Percentiles rank a stretch among this genome's conserved stretches.
Evolutionary conservation across 331 rosid genomes (phyloP).

Genomic region (Acacia concinna): DNA sequence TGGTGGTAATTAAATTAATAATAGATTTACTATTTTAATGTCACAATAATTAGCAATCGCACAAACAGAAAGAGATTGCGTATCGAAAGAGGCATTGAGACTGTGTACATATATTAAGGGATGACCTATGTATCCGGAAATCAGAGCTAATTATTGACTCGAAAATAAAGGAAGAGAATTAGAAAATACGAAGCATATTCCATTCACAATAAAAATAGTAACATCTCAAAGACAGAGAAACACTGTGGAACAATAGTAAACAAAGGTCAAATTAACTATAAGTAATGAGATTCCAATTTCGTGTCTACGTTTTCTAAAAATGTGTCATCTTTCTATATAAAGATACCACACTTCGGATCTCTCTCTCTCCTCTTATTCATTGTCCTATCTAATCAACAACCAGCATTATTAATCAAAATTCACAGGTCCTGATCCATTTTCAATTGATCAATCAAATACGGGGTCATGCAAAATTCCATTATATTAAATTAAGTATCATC

Average conservation of each 20-base stretch:
- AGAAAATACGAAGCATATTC: slow-evolving; percentile 2
- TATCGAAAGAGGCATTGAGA: background rate
- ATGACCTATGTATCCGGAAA: too few species aligned
- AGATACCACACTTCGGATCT: slow-evolving; percentile 7
- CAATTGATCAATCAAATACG: background rate
- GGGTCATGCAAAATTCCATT: background rate
- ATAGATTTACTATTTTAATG: background rate
- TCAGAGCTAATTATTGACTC: background rate
- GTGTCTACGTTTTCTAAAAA: background rate
- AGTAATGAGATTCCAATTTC: background rate
- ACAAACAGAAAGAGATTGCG: background rate
- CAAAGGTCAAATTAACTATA: background rate
- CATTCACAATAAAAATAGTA: background rate
- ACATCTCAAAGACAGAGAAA: background rate
- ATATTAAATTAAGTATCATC: background rate
- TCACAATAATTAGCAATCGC: background rate
- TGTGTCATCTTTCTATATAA: background rate
- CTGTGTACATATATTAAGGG: too few species aligned
- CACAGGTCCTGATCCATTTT: background rate
- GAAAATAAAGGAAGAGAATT: background rate
- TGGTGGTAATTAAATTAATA: background rate
- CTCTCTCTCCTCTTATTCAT: background rate
- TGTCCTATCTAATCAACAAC: background rate
- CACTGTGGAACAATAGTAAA: background rate
- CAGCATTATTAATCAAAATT: too few species aligned